Evolutionary conservation across 2,329 filamentous ascomycete species (phyloP), one percentile per base, ranked within the genome.

Genomic region (Colletotrichum sp.): DNA sequence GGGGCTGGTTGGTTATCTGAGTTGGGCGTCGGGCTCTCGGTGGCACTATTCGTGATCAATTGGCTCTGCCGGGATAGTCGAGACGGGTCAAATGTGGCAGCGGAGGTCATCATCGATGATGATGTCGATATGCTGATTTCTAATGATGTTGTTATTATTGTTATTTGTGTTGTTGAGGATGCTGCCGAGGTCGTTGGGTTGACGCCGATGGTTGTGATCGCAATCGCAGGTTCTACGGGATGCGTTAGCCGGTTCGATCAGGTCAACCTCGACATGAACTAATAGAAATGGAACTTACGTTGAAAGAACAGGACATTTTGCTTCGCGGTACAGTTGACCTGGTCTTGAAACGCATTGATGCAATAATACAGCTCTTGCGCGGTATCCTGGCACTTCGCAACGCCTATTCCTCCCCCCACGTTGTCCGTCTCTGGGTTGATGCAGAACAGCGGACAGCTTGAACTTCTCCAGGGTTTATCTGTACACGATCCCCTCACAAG

Each of bases 401-500:
- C 76, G 27, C 79, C 80, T 52, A 80, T 79, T 11, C 80, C 80
- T 55, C 78, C 77, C 3, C 15, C 66, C 1, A 80, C 44, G 13
- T 77, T 77, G 67, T 82, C 79, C 8, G 69, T 27, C 12, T 78
- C 65, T 13, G 76, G 76, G 27, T 82, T 79, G n/a, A 82, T 78
- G 77, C 84, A 86, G 69, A 85, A 84, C 8, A 76, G 62, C 5
- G 84, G 84, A 69, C 84, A 86, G 16, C 75, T 77, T 19, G 78
- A 74, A 52, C 80, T 83, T 25, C 79, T 71, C 81, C 83, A 86
- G 1, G 62, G 76, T 62, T 79, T 71, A 69, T 86, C 83, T 2
- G 84, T 86, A 49, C 84, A 86, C 36, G 81, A 79, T 12, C 83
- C 83, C 9, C 85, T 81, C 5, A 83, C 81, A 29, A 79, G 84